A percentile compares a stretch with the other conserved stretches of the same genome.
phyloP scores from a whole-genome alignment of 306 rosid species.

The apple (Malus domestica) region DNA sequence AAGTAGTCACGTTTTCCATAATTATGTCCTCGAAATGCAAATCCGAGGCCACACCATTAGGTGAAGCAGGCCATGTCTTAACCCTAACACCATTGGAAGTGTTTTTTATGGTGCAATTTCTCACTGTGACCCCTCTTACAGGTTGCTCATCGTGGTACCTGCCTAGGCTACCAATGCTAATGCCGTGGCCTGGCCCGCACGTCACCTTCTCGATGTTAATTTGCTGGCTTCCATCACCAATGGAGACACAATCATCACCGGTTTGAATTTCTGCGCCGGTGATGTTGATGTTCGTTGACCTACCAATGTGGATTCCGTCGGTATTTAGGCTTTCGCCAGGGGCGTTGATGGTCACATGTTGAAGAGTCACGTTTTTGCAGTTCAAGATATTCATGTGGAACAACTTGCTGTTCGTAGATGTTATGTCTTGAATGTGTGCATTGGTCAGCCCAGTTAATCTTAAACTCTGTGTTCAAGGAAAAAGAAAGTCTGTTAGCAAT shows the following conservation, averaged over 20 bases:
- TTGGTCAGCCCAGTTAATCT: background rate
- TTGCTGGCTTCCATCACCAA: slow-evolving; percentile 22
- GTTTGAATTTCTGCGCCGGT: slow-evolving; percentile 3
- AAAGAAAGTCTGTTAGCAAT: background rate
- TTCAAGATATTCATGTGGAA: slow-evolving; percentile 8
- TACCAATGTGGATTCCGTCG: slow-evolving; percentile 23
- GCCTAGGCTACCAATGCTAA: slow-evolving; percentile 20
- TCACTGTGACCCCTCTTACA: background rate
- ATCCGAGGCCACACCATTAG: background rate
- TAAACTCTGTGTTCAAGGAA: background rate
- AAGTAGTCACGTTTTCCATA: slow-evolving; percentile 8
- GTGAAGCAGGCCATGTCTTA: slow-evolving; percentile 22
- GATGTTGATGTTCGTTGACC: slow-evolving; percentile 4
- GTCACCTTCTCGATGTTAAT: background rate
- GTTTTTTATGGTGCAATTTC: slow-evolving; percentile 3
- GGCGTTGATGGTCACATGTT: slow-evolving; percentile 8
- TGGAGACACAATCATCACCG: slow-evolving; percentile 20
- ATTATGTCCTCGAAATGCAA: slow-evolving; percentile 11
- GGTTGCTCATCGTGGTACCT: slow-evolving; percentile 19
- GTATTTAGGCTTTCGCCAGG: slow-evolving; percentile 15
- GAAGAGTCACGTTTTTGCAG: slow-evolving; percentile 6
- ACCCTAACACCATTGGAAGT: slow-evolving; percentile 10
- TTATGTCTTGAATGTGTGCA: background rate
- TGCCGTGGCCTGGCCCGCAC: slow-evolving; percentile 22
- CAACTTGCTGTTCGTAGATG: slow-evolving; percentile 9